Evolutionary conservation across 2,329 filamentous ascomycete species (phyloP), one percentile per base, ranked within the genome.

Genomic region (Xylaria sp.): DNA sequence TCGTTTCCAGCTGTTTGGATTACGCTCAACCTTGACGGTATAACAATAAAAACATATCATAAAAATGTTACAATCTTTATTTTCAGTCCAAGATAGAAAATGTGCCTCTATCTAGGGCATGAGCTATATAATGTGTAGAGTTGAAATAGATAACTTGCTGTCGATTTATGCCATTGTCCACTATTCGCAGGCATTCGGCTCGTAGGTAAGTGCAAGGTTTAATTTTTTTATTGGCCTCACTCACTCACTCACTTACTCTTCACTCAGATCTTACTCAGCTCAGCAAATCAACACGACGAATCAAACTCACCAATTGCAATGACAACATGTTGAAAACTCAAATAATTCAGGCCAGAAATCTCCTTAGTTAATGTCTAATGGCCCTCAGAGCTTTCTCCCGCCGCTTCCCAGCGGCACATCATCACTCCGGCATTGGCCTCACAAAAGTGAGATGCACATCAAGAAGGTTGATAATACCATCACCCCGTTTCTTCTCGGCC

Each of bases 401-500:
- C 56, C 66, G 65, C 59, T 62, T 74, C 38, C 40, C 63, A 66
- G 44, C 65, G 60, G 58, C 56, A 10, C 36, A 31, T 59, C 57
- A 40, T 20, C 60, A 70, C 48, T 28, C 2, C 15, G 15, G 38
- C 13, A 40, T 40, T 17, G 15, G 15, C 49, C 11, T 63, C 31
- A n/a, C 61, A 4, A 51, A 28, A 53, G 28, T 53, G 44, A 60
- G 61, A 53, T 59, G 15, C 11, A 10, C 53, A 26, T 65, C 38
- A 51, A 59, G n/a, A 23, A n/a, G 36, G 26, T 38, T 26, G 23
- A 36, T 13, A 31, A 60, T 44, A 23, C 33, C 59, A 23, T n/a
- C 49, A 59, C 44, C 42, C 15, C 71, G 70, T 53, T 66, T 66
- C 62, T 76, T 78, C 74, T 84, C 81, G 31, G 78, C 77, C 60